Evolutionary conservation across 106 monocot species (phyloP), one percentile per base, ranked within the genome.

Genomic region (Dendrobium catenatum): DNA sequence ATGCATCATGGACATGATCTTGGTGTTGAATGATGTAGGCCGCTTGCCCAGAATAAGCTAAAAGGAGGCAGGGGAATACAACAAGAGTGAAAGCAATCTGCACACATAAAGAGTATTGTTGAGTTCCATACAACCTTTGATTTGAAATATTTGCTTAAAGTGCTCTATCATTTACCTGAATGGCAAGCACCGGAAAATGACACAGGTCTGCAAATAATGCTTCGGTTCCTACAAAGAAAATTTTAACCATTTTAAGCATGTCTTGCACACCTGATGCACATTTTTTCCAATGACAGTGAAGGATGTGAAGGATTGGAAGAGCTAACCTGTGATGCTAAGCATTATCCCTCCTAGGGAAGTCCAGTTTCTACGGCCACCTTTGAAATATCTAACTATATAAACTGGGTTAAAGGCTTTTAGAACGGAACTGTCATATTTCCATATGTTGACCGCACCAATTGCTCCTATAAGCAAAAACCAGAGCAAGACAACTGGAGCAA

Each of bases 281-380:
- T 6, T 46, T 46, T 46, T 46, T 46, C 8, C 46, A 37, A 37
- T 44, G 17, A 74, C 10, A 33, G 13, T 64, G 64, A 64, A 3
- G 6, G 6, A 64, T 40, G n/a, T n/a, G n/a, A n/a, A n/a, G n/a
- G n/a, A n/a, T 26, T 40, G 29, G 4, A 40, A 40, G 72, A 20
- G 4, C 77, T 61, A 11, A 89, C 95, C 92, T 80, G 95, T 95
- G 73, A 95, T 92, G 74, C 95, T 91, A 55, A 98, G 95, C 93
- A 98, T 80, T 68, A 98, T 93, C 67, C 98, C 98, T 48, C 98
- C 98, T 68, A 98, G 98, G 29, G 95, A 95, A 20, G 89, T 84
- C 98, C 95, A 98, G 47, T 85, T 88, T 3, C 77, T 51, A 18
- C 67, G 81, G 29, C 91, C 86, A 73, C 85, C 68, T 83, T 76